Evolutionary conservation across 371 early-diverging fungal genomes (phyloP).

Genomic region (Mortierella sp.): DNA sequence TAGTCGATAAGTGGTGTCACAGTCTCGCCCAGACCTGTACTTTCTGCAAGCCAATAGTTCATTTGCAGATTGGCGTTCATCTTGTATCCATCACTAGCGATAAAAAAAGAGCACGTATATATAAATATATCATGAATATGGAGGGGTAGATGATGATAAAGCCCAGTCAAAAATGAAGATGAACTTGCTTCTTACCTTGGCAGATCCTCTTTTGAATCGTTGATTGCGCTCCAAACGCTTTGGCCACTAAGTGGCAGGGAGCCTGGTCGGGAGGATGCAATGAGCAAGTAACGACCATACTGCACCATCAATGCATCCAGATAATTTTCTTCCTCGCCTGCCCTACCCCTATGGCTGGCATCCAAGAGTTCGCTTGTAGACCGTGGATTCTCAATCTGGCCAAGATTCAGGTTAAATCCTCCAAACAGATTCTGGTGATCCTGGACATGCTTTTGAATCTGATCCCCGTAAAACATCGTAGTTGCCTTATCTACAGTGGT

Average conservation of each 20-base stretch:
- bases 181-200: conserved; percentile 20
- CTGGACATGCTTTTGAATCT: conserved; percentile 33
- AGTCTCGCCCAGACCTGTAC: conserved; percentile 45
- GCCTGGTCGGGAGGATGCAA: conserved; percentile 36
- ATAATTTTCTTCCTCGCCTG: conserved; percentile 26
- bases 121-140: background rate
- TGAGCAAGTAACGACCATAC: conserved; percentile 44
- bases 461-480: conserved; percentile 29
- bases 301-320: conserved; percentile 44
- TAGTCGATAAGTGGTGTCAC: conserved; percentile 46
- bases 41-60: conserved; percentile 56
- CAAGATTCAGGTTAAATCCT: conserved; percentile 25
- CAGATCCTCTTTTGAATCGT: conserved; percentile 7
- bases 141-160: background rate
- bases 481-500: conserved; percentile 28
- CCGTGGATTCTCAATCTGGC: conserved; percentile 13
- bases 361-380: conserved; percentile 40
- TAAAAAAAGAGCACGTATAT: background rate
- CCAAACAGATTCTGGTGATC: conserved; percentile 30
- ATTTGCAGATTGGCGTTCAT: conserved; percentile 53
- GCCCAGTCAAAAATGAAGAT: background rate
- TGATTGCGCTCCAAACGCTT: conserved; percentile 16
- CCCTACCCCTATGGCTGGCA: background rate
- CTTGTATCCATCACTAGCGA: conserved; percentile 32
- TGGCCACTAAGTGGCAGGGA: conserved; percentile 37